Evolutionary conservation across 331 rosid genomes (phyloP), one percentile per base, ranked within the genome.

Genomic region (Acacia concinna): DNA sequence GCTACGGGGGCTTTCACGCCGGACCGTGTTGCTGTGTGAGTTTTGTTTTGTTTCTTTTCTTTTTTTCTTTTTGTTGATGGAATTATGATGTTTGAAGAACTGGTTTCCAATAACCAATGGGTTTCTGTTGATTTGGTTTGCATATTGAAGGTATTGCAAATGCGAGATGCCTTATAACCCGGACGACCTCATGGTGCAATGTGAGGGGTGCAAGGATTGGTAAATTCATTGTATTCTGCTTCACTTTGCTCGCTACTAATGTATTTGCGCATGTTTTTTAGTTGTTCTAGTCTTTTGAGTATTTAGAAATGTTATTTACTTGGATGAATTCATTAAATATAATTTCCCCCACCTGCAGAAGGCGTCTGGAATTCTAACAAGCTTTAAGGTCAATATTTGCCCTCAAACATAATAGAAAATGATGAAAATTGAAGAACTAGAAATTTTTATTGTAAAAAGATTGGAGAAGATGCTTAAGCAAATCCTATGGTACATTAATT

Each of bases 91-190:
- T 30, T 51, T 37, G 74, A 23, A 69, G 74, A 43, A 69, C 43
- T 71, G 54, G 84, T 43, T 21, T 30, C 14, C 21, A 41, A 11
- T 63, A 47, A 65, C 54, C 74, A 30, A 66, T 46, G 73, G 63
- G 67, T 20, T 68, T 81, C 38, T 78, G 5, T 71, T 57, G 35
- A 78, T 30, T 35, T 71, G 74, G 77, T 75, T 79, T 75, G 72
- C 64, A 35, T 71, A 67, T 87, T 88, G 86, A 74, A 93, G 97
- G 85, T 93, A 89, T 84, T 93, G 97, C 92, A 93, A 89, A 74
- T 93, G 97, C 35, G 97, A 93, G 85, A 91, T 91, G 97, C 97
- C 97, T 18, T 93, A 93, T 75, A 93, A 93, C 78, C 97, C 97
- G 18, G 97, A 93, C 35, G 97, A 90, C 76, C 97, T 92, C 68